Evolutionary conservation across 2,329 filamentous ascomycete genomes (phyloP).

Genomic region (Coniochaeta sp.): DNA sequence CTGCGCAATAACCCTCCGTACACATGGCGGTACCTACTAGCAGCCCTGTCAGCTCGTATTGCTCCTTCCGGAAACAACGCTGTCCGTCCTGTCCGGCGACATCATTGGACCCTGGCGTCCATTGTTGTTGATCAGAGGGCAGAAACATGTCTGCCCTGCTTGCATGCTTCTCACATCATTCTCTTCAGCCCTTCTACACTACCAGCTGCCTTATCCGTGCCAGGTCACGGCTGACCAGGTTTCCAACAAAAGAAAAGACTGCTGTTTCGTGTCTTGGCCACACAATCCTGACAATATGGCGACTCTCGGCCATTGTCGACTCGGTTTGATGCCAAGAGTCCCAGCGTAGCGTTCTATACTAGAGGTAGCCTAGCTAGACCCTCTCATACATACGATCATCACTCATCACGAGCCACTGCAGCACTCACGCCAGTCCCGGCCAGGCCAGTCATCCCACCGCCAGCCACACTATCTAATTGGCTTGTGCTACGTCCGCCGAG

Average conservation of each 20-base stretch:
- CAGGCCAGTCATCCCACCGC: neutral
- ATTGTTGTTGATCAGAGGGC: neutral
- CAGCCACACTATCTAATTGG: neutral
- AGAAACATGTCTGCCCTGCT: too few relatives aligned
- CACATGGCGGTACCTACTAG: neutral
- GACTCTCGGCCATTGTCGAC: too few relatives aligned
- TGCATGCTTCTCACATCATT: neutral
- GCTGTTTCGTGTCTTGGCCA: neutral
- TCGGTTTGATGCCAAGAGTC: neutral
- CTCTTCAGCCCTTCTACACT: too few relatives aligned
- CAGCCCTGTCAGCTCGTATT: slow-evolving; percentile 1
- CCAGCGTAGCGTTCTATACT: neutral
- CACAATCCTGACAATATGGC: too few relatives aligned
- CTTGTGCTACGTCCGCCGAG: neutral
- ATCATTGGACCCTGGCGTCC: neutral
- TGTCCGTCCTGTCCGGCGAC: neutral
- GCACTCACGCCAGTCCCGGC: neutral
- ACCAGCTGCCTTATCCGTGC: too few relatives aligned
- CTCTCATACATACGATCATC: neutral
- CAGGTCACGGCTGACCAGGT: neutral
- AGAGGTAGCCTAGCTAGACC: neutral
- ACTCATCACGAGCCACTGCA: neutral
- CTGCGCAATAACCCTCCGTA: neutral
- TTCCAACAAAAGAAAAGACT: neutral
- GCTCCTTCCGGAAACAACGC: neutral